Evolutionary conservation across 2,329 filamentous ascomycete genomes (phyloP).

Genomic region (Beauveria brongniartii): DNA sequence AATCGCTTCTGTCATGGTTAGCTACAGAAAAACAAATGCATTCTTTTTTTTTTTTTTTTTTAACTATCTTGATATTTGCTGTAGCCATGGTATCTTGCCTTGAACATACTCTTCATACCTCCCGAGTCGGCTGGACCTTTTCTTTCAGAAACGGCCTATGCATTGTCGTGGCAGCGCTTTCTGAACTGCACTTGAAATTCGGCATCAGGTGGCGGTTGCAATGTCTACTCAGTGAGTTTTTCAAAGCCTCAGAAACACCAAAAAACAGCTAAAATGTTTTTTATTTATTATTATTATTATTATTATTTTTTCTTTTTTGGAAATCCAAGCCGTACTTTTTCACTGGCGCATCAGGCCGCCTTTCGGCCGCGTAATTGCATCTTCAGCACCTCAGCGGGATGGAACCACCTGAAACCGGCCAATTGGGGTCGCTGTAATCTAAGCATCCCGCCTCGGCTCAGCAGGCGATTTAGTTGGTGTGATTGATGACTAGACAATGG

Average conservation of each 20-base stretch:
- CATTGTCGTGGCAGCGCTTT: not conserved
- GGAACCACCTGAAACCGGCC: not conserved
- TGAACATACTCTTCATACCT: not conserved
- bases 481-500: not conserved
- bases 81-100: not conserved
- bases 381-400: too few relatives aligned
- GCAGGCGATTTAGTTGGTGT: not conserved
- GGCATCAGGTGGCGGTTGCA: not conserved
- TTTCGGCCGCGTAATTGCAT: too few relatives aligned
- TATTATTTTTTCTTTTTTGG: too few relatives aligned
- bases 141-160: not conserved
- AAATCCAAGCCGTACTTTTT: too few relatives aligned
- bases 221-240: not conserved
- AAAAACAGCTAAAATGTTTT: not conserved
- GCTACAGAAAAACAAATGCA: too few relatives aligned
- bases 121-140: not conserved
- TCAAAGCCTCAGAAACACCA: not conserved
- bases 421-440: conserved; percentile 2
- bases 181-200: not conserved
- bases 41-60: too few relatives aligned
- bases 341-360: not conserved
- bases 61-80: not conserved
- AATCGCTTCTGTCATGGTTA: too few relatives aligned
- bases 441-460: not conserved
- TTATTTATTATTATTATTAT: too few relatives aligned